Conservation (phyloP, 805 yeast genomes). For the Metschnikowia shivogae region DNA sequence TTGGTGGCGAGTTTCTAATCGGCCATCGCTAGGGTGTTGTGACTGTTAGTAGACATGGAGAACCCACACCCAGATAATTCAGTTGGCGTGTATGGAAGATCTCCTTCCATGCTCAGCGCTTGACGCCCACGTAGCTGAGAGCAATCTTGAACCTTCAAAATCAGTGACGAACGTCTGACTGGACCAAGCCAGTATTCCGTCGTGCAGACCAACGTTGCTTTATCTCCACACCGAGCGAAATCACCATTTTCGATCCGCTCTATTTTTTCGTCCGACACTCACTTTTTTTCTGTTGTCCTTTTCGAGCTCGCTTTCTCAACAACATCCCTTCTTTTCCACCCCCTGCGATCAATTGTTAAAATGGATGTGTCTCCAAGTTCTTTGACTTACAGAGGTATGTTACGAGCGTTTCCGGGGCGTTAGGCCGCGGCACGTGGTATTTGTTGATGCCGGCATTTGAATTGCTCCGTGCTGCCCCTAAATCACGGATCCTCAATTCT, state of each 20-base stretch:
- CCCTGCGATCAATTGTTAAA: constrained; percentile 14
- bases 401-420: background rate
- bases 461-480: too few species aligned
- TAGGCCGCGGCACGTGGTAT: background rate
- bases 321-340: constrained; percentile 2
- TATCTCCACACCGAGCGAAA: background rate
- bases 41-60: too few species aligned
- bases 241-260: constrained; percentile 1
- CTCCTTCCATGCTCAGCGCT: too few species aligned
- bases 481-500: too few species aligned
- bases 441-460: background rate
- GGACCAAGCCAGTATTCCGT: too few species aligned
- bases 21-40: too few species aligned
- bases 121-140: too few species aligned
- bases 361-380: constrained; percentile 72
- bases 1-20: too few species aligned
- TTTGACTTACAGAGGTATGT: constrained; percentile 78
- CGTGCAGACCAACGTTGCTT: background rate
- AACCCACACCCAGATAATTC: too few species aligned
- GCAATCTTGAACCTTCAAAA: too few species aligned
- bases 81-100: too few species aligned
- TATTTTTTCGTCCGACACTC: background rate
- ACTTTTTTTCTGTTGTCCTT: constrained; percentile 6
- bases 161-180: too few species aligned
- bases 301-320: constrained; percentile 3